Percentiles rank a stretch among this genome's conserved stretches.
phyloP scores from a whole-genome alignment of 1,284 basidiomycete species.

The Ustilago hordei region DNA sequence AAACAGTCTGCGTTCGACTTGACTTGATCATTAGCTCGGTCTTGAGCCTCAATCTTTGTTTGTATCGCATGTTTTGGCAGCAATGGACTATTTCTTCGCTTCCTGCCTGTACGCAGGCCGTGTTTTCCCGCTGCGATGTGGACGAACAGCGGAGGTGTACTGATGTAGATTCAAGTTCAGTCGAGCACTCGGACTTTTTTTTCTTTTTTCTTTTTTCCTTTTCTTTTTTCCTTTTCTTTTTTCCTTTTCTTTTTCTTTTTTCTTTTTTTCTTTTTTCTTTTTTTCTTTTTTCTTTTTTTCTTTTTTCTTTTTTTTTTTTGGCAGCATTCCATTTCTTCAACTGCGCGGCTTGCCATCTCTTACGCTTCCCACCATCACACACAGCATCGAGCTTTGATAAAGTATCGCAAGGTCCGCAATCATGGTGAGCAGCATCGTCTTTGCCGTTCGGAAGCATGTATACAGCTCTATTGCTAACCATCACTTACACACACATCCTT shows the following conservation, averaged over 20 bases:
- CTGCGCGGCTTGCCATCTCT: no score
- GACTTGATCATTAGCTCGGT: neutral
- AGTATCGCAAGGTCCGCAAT: neutral
- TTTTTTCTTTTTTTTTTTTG: no score
- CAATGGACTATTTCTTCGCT: slow-evolving; percentile 2
- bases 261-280: no score
- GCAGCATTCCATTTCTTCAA: neutral
- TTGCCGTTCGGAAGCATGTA: neutral
- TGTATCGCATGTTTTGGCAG: neutral
- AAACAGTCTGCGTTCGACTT: neutral
- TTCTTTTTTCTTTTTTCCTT: no score
- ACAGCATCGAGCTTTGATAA: neutral
- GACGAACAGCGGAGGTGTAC: neutral
- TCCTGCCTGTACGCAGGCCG: neutral
- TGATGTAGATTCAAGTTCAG: neutral
- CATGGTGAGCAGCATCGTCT: neutral
- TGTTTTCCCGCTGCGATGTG: neutral
- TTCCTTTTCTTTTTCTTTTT: no score
- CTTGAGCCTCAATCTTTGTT: neutral
- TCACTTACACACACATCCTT: neutral
- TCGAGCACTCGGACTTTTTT: neutral
- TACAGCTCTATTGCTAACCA: neutral
- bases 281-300: no score
- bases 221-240: no score
- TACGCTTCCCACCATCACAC: neutral